These are phyloP conservation scores for Scolecobasidium constrictum DNA, from an alignment of 2,329 filamentous ascomycete species.

Conservation along the genomic window DNA sequence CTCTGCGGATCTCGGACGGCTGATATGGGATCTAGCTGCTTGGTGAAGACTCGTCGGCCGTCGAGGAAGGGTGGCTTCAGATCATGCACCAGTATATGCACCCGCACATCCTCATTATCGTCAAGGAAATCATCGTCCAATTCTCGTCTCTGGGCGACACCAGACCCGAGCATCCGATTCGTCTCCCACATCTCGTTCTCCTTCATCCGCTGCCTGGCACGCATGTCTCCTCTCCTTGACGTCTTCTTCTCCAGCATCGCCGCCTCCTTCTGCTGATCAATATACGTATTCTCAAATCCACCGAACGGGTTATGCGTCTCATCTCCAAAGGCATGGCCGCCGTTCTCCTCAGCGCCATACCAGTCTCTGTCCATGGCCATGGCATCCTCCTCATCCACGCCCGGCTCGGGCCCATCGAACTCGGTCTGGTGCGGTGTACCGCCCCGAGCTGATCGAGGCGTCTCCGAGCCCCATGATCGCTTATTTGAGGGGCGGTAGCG, in stretches of 20 bases:
- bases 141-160: slow-evolving; percentile 82
- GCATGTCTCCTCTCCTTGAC: slow-evolving; percentile 47
- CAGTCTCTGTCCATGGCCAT: slow-evolving; percentile 78
- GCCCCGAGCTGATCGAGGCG: slow-evolving; percentile 17
- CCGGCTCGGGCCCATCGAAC: slow-evolving; percentile 52
- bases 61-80: slow-evolving; percentile 90
- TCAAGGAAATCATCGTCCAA: slow-evolving; percentile 74
- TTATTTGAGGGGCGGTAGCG: slow-evolving; percentile 15
- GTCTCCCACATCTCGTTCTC: slow-evolving; percentile 98
- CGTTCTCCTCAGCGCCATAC: slow-evolving; percentile 77
- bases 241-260: slow-evolving; percentile 72
- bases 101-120: slow-evolving; percentile 78
- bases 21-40: slow-evolving; percentile 88
- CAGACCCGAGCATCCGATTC: slow-evolving; percentile 94
- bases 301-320: slow-evolving; percentile 90
- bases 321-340: slow-evolving; percentile 73
- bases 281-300: slow-evolving; percentile 58
- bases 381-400: slow-evolving; percentile 55
- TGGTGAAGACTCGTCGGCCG: slow-evolving; percentile 91
- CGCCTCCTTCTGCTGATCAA: slow-evolving; percentile 65
- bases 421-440: slow-evolving; percentile 36
- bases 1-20: slow-evolving; percentile 90
- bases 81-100: slow-evolving; percentile 89
- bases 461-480: slow-evolving; percentile 24
- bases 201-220: slow-evolving; percentile 60